Base-by-base conservation (phyloP, 805 yeast genomes). In the Candida qinlingensis region DNA sequence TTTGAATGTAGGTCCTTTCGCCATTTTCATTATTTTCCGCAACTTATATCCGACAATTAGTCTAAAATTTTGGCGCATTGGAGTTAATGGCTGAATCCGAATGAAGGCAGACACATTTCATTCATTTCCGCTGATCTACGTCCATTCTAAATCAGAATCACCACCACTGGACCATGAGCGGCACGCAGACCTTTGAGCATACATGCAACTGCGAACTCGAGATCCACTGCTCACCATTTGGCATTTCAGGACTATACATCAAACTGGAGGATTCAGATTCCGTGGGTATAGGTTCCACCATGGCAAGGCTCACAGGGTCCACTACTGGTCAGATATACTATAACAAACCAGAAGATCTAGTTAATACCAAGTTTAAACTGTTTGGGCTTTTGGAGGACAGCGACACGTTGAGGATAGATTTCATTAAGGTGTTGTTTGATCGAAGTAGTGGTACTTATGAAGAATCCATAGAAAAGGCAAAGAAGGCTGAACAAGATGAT, bases 141-240 rank as follows among this genome's bases (percentile, higher is more conserved):
- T 19, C 19, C 19, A 19, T 19, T 19, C 3, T 19, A 19, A 2
- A 19, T 3, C 19, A 19, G 19, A 19, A 19, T 19, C 19, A 19
- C 19, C 19, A 19, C 19, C 19, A 19, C n/a, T 13, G n/a, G 7
- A 26, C 5, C n/a, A 38, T 10, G 31, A 43, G 42, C 44, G 39
- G 34, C 38, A 39, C 27, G 3, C 46, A 39, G 39, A 39, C 63
- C 1, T 76, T 74, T 60, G 68, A 70, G 44, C 74, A 67, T 53
- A 75, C 80, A 45, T 74, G 73, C 51, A 75, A 71, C 50, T 76
- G 81, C 54, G 79, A 75, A 35, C 57, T 77, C 27, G 82, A 77
- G 53, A 71, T 76, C 28, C 81, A 77, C 60, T 76, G 81, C 56
- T 76, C 81, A 3, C 81, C 82, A 3, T 77, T 77, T 57, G 82